Evolutionary conservation across 2,329 filamentous ascomycete genomes (phyloP).

Genomic region (Aspergillus cejpii): DNA sequence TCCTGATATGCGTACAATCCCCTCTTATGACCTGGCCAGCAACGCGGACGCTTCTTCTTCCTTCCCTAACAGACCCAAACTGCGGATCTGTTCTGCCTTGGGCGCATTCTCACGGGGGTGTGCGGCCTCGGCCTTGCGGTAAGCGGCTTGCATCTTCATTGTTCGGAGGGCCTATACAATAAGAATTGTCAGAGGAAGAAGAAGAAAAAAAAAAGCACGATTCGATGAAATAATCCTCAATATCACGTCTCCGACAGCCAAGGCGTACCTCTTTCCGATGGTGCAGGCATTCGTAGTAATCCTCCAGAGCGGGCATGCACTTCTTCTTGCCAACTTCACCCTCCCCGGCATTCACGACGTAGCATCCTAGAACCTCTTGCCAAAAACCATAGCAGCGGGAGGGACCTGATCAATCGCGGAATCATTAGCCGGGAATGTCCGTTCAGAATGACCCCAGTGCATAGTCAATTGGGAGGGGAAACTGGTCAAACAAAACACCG

Average conservation of each 20-base stretch:
- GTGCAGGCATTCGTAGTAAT: slow-evolving; percentile 98
- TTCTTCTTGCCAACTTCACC: slow-evolving; percentile 81
- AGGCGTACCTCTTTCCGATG: slow-evolving; percentile 90
- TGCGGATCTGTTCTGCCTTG: slow-evolving; percentile 78
- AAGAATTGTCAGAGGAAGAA: not conserved
- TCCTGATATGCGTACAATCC: slow-evolving; percentile 14
- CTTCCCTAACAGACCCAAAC: slow-evolving; percentile 74
- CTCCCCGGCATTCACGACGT: slow-evolving; percentile 81
- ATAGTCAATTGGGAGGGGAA: slow-evolving; percentile 5
- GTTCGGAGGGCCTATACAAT: slow-evolving; percentile 65
- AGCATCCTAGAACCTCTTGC: slow-evolving; percentile 98
- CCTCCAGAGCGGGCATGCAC: slow-evolving; percentile 77
- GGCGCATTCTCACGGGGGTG: slow-evolving; percentile 73
- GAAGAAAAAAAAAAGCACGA: not conserved
- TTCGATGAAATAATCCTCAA: too few species aligned
- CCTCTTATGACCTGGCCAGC: slow-evolving; percentile 26
- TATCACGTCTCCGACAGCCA: not conserved
- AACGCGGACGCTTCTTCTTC: slow-evolving; percentile 69
- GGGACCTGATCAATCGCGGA: slow-evolving; percentile 45
- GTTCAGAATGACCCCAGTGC: slow-evolving; percentile 15
- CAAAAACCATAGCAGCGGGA: slow-evolving; percentile 97
- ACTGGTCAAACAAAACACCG: slow-evolving; percentile 1
- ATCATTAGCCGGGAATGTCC: slow-evolving; percentile 20
- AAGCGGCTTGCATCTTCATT: slow-evolving; percentile 71
- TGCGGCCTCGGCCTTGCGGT: slow-evolving; percentile 69